These are phyloP conservation scores for Claviceps sp. DNA, from an alignment of 2,329 filamentous ascomycete genomes.

Conservation along the genomic window DNA sequence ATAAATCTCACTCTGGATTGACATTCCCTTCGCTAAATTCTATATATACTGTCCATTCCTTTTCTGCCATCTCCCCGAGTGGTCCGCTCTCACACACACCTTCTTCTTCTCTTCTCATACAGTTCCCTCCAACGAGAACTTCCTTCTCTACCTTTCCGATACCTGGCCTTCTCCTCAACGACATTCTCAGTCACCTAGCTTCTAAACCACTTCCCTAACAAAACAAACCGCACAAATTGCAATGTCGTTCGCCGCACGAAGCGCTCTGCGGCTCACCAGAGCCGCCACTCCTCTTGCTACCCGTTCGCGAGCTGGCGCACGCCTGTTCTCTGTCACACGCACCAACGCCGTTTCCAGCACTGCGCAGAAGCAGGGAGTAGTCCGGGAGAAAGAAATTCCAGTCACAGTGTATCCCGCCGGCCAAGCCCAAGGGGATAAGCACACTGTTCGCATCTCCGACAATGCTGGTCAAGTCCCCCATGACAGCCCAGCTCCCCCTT, in stretches of 20 bases:
- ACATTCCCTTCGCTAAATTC: not conserved
- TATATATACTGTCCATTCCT: not conserved
- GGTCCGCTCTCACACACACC: not conserved
- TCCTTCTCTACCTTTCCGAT: too few species aligned
- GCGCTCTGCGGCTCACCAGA: conserved; percentile 21
- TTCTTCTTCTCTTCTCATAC: too few species aligned
- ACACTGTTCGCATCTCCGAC: conserved; percentile 38
- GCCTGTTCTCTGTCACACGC: conserved; percentile 21
- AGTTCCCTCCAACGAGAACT: too few species aligned
- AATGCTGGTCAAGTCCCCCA: conserved; percentile 28
- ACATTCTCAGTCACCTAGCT: too few species aligned
- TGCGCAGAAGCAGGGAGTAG: conserved; percentile 35
- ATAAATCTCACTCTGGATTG: not conserved
- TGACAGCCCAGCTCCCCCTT: conserved; percentile 23
- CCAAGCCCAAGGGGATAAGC: conserved; percentile 40
- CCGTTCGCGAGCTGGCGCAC: conserved; percentile 13
- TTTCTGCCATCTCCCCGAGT: not conserved
- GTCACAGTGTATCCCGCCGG: conserved; percentile 37
- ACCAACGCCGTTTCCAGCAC: conserved; percentile 22
- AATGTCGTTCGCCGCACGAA: conserved; percentile 24
- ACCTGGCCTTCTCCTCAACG: too few species aligned
- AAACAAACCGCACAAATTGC: conserved; percentile 4
- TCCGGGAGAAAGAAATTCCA: conserved; percentile 43
- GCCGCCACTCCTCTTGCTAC: conserved; percentile 15
- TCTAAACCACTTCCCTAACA: too few species aligned